Evolutionary conservation across 495 filamentous ascomycete genomes (phyloP).

Genomic region (Daldinia concentrica): DNA sequence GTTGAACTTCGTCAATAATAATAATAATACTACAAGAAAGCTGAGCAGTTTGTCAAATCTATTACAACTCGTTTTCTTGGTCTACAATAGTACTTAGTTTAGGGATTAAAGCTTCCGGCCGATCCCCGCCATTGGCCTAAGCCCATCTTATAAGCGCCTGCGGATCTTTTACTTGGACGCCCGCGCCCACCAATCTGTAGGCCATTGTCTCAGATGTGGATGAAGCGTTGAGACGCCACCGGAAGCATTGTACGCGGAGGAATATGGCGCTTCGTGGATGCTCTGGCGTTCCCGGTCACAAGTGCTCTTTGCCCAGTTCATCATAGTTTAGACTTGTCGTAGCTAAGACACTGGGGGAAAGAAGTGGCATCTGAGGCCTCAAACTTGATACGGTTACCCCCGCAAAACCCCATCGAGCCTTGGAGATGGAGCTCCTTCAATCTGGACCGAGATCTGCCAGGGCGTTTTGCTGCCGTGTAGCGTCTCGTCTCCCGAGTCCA

Average conservation of each 20-base stretch:
- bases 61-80: conserved; percentile 17
- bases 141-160: conserved; percentile 29
- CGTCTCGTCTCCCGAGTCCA: conserved; percentile 32
- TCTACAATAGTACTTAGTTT: conserved; percentile 21
- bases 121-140: conserved; percentile 35
- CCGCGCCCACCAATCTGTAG: conserved; percentile 13
- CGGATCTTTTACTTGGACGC: conserved; percentile 32
- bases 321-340: conserved; percentile 21
- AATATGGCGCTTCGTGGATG: conserved; percentile 35
- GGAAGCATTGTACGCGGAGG: conserved; percentile 14
- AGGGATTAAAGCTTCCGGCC: conserved; percentile 38
- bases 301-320: conserved; percentile 24
- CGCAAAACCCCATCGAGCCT: conserved; percentile 34
- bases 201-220: conserved; percentile 40
- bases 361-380: conserved; percentile 22
- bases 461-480: conserved; percentile 41
- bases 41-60: conserved; percentile 27
- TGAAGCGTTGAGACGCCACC: conserved; percentile 32
- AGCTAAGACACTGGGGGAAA: conserved; percentile 14
- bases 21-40: too few relatives aligned
- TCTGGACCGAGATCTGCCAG: conserved; percentile 44
- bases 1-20: conserved; percentile 19
- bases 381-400: conserved; percentile 42
- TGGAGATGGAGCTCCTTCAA: conserved; percentile 30
- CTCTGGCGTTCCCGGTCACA: conserved; percentile 4